Base-by-base conservation (phyloP, 768 basidiomycete species). In the Termitomyces titanicus region DNA sequence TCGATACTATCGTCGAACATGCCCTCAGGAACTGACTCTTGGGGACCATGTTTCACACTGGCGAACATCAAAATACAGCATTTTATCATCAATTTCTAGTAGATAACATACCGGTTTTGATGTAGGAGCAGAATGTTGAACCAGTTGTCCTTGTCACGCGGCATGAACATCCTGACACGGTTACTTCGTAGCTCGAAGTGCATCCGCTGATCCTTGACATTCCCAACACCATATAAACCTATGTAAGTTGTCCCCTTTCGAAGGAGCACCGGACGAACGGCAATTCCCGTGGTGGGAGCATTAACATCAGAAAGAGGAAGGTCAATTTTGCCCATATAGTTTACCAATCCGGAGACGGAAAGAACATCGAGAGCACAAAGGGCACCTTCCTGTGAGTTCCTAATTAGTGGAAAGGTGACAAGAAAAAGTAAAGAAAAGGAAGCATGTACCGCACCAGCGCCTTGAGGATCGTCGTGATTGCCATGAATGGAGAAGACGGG, bases 401-500 rank as follows among this genome's bases (percentile, higher is more conserved):
- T 4, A 50, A 10, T 59, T 37, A 53, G 39, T 35, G 37, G 5
- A 37, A 48, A 47, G 1, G 4, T 27, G 20, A 43, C 38, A 17
- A 20, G 7, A 38, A 27, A 38, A 2, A 44, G 18, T 4, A 27
- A 17, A 20, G 7, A 38, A 27, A 38, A 2, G 46, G 18, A 8
- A 27, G 18, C 13, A 72, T 91, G 58, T 63, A 94, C 94, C 9
- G 89, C 79, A 3, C 95, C 94, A 20, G 94, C 88, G 18, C 97
- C 97, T 72, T 98, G 97, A 33, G 97, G 97, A 64, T 99, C 97
- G 65, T 99, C 97, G 70, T 99, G 97, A 66, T 99, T 99, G 40
- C 97, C 97, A 65, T 99, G 97, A 49, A 99, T 98, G 0, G 96
- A 98, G 72, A 99, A 99, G 27, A 98, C 90, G 3, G 97, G 97